Conservation (phyloP, 2,329 filamentous ascomycete genomes). For the Penicillium polonicum region DNA sequence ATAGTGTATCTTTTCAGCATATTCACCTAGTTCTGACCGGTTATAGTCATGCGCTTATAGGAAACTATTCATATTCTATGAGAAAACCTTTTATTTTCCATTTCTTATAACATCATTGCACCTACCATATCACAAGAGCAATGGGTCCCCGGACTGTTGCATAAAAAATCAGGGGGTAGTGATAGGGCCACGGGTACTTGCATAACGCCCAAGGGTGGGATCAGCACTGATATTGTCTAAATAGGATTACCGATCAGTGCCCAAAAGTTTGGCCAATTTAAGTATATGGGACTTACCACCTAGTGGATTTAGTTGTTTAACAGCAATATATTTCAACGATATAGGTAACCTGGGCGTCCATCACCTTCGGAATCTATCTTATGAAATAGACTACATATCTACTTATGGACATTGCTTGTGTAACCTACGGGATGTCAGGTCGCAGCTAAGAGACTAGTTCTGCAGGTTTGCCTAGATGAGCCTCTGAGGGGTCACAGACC, state of each 20-base stretch:
- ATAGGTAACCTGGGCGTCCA: not conserved
- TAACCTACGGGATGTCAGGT: not conserved
- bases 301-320: not conserved
- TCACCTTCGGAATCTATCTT: not conserved
- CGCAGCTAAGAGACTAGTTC: not conserved
- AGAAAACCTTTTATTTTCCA: no score
- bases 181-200: not conserved
- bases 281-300: not conserved
- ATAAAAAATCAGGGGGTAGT: not conserved
- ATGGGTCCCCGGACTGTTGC: not conserved
- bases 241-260: not conserved
- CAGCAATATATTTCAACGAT: not conserved
- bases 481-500: not conserved
- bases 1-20: not conserved
- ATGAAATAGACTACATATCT: not conserved
- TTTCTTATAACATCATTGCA: not conserved
- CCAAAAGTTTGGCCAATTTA: not conserved
- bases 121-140: not conserved
- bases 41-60: not conserved
- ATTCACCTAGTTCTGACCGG: no score
- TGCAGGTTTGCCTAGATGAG: not conserved
- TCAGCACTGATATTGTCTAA: not conserved
- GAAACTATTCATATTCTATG: no score
- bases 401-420: not conserved
- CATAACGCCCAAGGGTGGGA: not conserved